Evolutionary conservation across 1,284 basidiomycete species (phyloP), one percentile per base, ranked within the genome.

Genomic region (Pisolithus thermaeus): DNA sequence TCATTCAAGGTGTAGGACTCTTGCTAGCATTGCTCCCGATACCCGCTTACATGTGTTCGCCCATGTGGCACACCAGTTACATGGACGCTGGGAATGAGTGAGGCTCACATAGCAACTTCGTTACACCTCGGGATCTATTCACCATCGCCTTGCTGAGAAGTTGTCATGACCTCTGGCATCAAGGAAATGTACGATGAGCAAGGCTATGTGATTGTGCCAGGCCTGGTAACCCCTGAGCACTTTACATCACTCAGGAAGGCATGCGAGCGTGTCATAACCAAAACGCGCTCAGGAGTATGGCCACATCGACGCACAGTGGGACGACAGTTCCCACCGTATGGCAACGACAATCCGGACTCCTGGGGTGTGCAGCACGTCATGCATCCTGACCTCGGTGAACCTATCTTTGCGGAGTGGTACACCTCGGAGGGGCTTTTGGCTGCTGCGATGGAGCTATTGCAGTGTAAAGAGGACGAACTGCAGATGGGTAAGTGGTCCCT

Each of bases 361-460:
- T 92, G 90, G 88, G 88, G 88, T 1, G 81, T 89, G 7, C 87
- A 90, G 59, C 86, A 90, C 61, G 65, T 87, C 44, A 89, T 90
- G 87, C 86, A 90, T 60, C 87, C 85, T 1, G 81, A 77, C 39
- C 73, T 90, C 0, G 70, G 67, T 0, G 80, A 87, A 59, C 71
- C 75, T 0, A 72, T 64, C 3, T 90, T 90, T 53, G 76, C 76
- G 22, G 67, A 70, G 52, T 90, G 84, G 83, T 90, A 90, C 60
- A 82, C 83, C 4, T 80, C 79, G 23, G 74, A 79, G 11, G 70
- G 65, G 14, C 66, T 92, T 32, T 66, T 81, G 3, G 65, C 65
- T 8, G 77, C 74, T 2, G 78, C 75, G 12, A 71, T 68, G 36
- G 69, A 72, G 37, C 69, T 91, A 23, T 62, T 90, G 53, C 75